A percentile compares a stretch with the other conserved stretches of the same genome.
Conservation (phyloP, 2,329 filamentous ascomycete genomes). For the Colletotrichum agaves region DNA sequence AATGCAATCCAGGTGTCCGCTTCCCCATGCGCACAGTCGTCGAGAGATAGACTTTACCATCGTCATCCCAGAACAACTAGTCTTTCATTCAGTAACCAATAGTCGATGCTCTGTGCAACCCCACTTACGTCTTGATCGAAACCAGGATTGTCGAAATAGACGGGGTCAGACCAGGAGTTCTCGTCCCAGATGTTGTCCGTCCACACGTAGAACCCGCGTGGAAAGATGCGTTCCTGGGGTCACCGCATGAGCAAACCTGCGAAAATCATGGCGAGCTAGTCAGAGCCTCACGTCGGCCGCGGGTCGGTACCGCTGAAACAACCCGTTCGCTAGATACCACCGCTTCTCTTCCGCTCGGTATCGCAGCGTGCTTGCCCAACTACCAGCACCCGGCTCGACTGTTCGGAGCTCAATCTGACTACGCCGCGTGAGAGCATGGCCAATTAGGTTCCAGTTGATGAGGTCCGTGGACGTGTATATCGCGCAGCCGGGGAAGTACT, state of each 20-base stretch:
- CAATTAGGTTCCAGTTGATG: slow-evolving; percentile 63
- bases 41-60: slow-evolving; percentile 61
- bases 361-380: slow-evolving; percentile 60
- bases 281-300: slow-evolving; percentile 39
- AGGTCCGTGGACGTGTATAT: slow-evolving; percentile 68
- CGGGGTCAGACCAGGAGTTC: slow-evolving; percentile 61
- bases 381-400: slow-evolving; percentile 61
- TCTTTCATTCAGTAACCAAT: not conserved
- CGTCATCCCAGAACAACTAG: slow-evolving; percentile 59
- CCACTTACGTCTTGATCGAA: slow-evolving; percentile 62
- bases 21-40: slow-evolving; percentile 49
- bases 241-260: not conserved
- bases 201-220: slow-evolving; percentile 64
- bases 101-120: not conserved
- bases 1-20: slow-evolving; percentile 49
- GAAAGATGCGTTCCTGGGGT: slow-evolving; percentile 58
- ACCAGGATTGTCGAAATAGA: slow-evolving; percentile 64
- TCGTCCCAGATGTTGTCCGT: slow-evolving; percentile 64
- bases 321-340: slow-evolving; percentile 59
- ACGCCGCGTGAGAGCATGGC: slow-evolving; percentile 60
- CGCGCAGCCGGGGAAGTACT: slow-evolving; percentile 70
- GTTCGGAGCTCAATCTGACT: slow-evolving; percentile 64
- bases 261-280: not conserved
- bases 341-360: slow-evolving; percentile 51
- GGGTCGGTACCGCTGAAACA: slow-evolving; percentile 56